Base-by-base conservation (phyloP, 2,329 filamentous ascomycete genomes). In the Lachnellula occidentalis region DNA sequence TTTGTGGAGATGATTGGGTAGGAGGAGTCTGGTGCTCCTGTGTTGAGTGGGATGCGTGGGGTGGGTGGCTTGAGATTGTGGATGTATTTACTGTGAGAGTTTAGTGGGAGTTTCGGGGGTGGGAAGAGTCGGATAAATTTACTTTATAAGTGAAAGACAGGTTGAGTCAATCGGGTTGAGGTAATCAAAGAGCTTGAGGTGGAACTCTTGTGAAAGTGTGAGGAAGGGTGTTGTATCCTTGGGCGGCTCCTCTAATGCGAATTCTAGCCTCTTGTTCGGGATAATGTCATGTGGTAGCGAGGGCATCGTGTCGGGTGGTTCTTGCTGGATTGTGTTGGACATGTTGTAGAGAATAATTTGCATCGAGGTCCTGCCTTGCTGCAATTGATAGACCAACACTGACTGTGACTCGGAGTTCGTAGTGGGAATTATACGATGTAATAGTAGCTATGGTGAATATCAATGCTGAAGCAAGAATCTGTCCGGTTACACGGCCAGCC, bases 161-260 rank as follows among this genome's bases (percentile, higher is more conserved):
- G 22, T 42, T 15, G 15, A 42, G 55, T 63, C 61, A 12, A 65
- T 57, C 8, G 59, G 58, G 41, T 64, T 57, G 8, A 66, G 48
- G 15, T 53, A 31, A 4, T 24, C 34, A 11, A 61, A 59, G 19
- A 65, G 62, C n/a, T 51, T 53, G 4, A 59, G 31, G 17, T 61
- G 57, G 15, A 65, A 55, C 41, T 64, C 58, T 8, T 53, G 55
- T 5, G 58, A 58, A 2, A 63, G 21, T 9, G 45, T 51, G 11
- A 63, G 43, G 15, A 63, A 55, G 1, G 54, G 52, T 2, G 46
- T 31, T 21, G n/a, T 12, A 14, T 24, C 36, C 22, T 45, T 43
- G 41, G 36, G 34, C 22, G 48, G 48, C 21, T 8, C 37, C 39
- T 54, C 51, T 52, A 42, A 53, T 41, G 42, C 49, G 19, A n/a